Base-by-base conservation (phyloP, 306 rosid genomes). In the Lathyrus tuberosus region DNA sequence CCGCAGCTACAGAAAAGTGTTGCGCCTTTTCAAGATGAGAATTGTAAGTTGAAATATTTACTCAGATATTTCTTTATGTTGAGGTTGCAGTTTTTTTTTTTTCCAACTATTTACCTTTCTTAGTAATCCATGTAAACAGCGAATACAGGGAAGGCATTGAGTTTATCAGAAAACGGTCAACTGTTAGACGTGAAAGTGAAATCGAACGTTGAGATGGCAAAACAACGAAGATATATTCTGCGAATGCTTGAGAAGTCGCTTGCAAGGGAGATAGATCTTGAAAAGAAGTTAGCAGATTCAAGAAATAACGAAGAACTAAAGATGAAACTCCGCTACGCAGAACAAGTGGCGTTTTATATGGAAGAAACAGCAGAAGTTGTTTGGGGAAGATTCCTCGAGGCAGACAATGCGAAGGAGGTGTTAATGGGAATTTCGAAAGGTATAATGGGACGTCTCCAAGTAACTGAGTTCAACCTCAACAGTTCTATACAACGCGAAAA, bases 321-420 rank as follows among this genome's bases (percentile, higher is more conserved):
- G 82, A 41, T 84, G 76, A 95, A 95, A 89, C 87, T 95, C 38
- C 95, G 75, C 68, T 84, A 82, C 81, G 86, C 86, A 0, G 95
- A 95, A 78, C 95, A 95, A 76, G 91, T 84, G 38, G 80, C 91
- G 14, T 76, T 81, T 64, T 85, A 59, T 72, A 91, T 88, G 97
- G 97, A 89, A 79, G 97, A 89, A 78, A 85, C 97, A 16, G 86
- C 95, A 6, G 87, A 86, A 84, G 89, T 89, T 62, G 90, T 94
- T 79, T 94, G 97, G 98, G 96, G 97, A 80, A 87, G 98, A 79
- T 94, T 94, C 77, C 77, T 95, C 33, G 99, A 95, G 84, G 99
- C 97, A n/a, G 97, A 95, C 54, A 91, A 84, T 80, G 84, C 89
- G 26, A 72, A 87, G 1, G 97, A 86, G 84, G 86, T 81, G 71